A percentile compares a stretch with the other conserved stretches of the same genome.
phyloP scores from a whole-genome alignment of 495 filamentous ascomycete genomes.

The Penicillium odoratum region DNA sequence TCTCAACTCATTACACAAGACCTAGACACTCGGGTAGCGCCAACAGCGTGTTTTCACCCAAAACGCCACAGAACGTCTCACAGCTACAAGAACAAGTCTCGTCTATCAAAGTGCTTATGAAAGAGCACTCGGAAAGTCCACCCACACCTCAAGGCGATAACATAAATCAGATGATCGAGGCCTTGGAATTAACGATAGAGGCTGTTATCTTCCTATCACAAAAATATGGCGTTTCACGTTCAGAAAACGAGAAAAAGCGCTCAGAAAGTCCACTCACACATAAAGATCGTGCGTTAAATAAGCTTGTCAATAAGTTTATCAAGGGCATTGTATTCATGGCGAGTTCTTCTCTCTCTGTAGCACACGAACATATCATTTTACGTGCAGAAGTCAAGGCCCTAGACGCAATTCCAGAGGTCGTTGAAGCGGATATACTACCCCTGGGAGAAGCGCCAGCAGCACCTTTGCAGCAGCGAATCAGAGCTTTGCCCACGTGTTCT shows the following conservation, averaged over 20 bases:
- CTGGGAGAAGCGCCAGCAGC: too few species aligned
- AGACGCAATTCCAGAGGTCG: too few species aligned
- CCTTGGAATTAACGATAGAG: background rate
- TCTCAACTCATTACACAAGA: too few species aligned
- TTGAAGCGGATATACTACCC: too few species aligned
- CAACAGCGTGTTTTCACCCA: background rate
- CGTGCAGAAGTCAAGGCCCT: too few species aligned
- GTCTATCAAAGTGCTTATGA: conserved; percentile 1
- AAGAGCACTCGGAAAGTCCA: background rate
- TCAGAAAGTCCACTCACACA: background rate
- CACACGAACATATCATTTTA: too few species aligned
- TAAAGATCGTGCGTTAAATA: too few species aligned
- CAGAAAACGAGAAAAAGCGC: background rate
- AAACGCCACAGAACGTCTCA: background rate
- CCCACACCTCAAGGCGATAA: background rate
- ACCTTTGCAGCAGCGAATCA: too few species aligned
- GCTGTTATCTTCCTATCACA: background rate
- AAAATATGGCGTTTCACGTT: background rate
- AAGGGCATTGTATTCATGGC: too few species aligned
- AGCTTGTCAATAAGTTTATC: too few species aligned
- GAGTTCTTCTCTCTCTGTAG: too few species aligned
- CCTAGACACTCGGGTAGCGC: background rate
- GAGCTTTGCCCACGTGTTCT: too few species aligned
- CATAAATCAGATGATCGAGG: background rate
- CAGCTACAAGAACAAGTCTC: background rate